A percentile compares a stretch with the other conserved stretches of the same genome.
phyloP scores from a whole-genome alignment of 208 protist genomes.

The Jaenimonas drosophilae region DNA sequence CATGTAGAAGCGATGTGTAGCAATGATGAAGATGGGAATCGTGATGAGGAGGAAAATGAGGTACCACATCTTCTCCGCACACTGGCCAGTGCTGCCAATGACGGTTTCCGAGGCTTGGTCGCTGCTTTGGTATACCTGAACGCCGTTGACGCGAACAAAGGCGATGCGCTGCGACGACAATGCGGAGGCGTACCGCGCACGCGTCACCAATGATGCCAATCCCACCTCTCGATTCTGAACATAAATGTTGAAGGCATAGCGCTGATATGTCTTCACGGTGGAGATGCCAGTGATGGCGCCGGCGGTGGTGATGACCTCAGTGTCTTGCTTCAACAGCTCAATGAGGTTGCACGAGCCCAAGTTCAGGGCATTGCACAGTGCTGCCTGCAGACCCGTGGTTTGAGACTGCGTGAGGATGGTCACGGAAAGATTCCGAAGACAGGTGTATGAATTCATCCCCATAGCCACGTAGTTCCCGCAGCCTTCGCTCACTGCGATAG shows the following conservation, averaged over 20 bases:
- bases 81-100: constrained; percentile 23
- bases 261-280: too few species aligned
- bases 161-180: constrained; percentile 27
- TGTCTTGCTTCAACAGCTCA: constrained; percentile 5
- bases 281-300: neutral
- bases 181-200: constrained; percentile 27
- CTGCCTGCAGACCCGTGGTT: constrained; percentile 2
- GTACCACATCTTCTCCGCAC: constrained; percentile 65
- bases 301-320: constrained; percentile 6
- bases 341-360: constrained; percentile 22
- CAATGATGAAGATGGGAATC: constrained; percentile 45
- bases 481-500: constrained; percentile 18
- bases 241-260: constrained; percentile 12
- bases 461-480: constrained; percentile 18
- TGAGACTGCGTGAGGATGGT: constrained; percentile 4
- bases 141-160: constrained; percentile 23
- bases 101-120: constrained; percentile 7
- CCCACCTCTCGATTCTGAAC: constrained; percentile 16
- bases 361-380: constrained; percentile 22
- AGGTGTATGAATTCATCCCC: constrained; percentile 2
- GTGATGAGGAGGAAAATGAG: constrained; percentile 75
- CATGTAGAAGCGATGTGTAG: constrained; percentile 34
- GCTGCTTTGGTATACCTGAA: constrained; percentile 29
- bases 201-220: constrained; percentile 30
- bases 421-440: constrained; percentile 10